Evolutionary conservation across 305 asterid genomes (phyloP).

Genomic region (Striga hermonthica): DNA sequence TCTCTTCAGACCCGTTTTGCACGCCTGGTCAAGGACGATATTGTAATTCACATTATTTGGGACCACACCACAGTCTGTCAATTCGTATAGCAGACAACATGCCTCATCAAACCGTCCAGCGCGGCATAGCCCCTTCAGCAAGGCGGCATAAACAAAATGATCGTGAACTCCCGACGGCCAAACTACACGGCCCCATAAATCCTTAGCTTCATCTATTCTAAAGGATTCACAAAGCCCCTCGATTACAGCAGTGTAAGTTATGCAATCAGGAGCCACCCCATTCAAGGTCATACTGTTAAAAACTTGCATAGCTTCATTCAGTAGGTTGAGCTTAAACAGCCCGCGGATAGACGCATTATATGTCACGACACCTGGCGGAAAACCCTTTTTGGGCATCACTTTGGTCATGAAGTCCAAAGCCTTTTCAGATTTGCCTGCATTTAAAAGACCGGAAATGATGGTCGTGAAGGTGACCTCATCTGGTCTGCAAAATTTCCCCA

Average conservation of each 20-base stretch:
- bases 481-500: conserved; percentile 68
- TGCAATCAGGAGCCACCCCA: conserved; percentile 51
- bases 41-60: conserved; percentile 64
- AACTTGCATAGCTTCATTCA: conserved; percentile 63
- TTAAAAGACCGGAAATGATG: conserved; percentile 55
- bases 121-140: conserved; percentile 70
- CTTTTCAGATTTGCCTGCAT: conserved; percentile 50
- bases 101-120: conserved; percentile 57
- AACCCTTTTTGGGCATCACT: conserved; percentile 55
- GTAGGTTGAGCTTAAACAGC: conserved; percentile 47
- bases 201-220: conserved; percentile 59
- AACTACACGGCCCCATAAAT: conserved; percentile 58
- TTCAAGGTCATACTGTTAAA: conserved; percentile 40
- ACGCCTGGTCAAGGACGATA: conserved; percentile 62
- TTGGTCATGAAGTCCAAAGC: conserved; percentile 47
- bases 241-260: conserved; percentile 54
- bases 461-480: conserved; percentile 72
- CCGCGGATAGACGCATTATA: conserved; percentile 65
- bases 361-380: conserved; percentile 60
- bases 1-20: conserved; percentile 61
- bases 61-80: conserved; percentile 61
- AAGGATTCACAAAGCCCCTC: conserved; percentile 55
- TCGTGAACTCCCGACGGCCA: conserved; percentile 81
- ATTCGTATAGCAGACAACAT: conserved; percentile 63
- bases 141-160: conserved; percentile 59